Conservation (phyloP, 1,284 basidiomycete genomes). For the Erythrobasidium hasegawianum region DNA sequence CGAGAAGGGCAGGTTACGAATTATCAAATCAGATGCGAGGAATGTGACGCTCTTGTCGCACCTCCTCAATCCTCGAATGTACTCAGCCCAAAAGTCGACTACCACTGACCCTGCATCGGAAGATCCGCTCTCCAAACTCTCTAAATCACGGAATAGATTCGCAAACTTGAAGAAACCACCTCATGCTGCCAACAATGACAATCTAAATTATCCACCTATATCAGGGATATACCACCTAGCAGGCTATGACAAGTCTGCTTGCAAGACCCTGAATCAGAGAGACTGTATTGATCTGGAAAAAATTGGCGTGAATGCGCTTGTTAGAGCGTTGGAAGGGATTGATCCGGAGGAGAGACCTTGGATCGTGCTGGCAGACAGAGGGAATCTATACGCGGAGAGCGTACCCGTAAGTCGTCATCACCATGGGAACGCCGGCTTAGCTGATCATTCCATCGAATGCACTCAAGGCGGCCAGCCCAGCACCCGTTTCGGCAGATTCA, state of each 20-base stretch:
- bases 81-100: slow-evolving; percentile 24
- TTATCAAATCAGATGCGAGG: slow-evolving; percentile 40
- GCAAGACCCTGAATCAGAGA: slow-evolving; percentile 36
- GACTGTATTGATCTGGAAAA: slow-evolving; percentile 41
- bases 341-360: slow-evolving; percentile 37
- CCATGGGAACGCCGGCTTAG: too few species aligned
- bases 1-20: slow-evolving; percentile 39
- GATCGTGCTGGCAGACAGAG: slow-evolving; percentile 39
- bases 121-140: slow-evolving; percentile 7
- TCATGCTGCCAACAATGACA: slow-evolving; percentile 26
- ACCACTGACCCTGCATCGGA: slow-evolving; percentile 23
- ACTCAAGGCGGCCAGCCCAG: too few species aligned
- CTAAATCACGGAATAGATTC: slow-evolving; percentile 18
- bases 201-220: slow-evolving; percentile 39
- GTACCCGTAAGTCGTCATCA: slow-evolving; percentile 15
- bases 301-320: slow-evolving; percentile 36
- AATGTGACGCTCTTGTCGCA: slow-evolving; percentile 15
- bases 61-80: slow-evolving; percentile 34
- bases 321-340: slow-evolving; percentile 26
- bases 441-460: too few species aligned
- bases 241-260: slow-evolving; percentile 38
- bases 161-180: slow-evolving; percentile 36
- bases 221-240: slow-evolving; percentile 43
- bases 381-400: slow-evolving; percentile 24
- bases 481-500: too few species aligned